Percentiles rank a stretch among this genome's conserved stretches.
Evolutionary conservation across 2,329 filamentous ascomycete species (phyloP).

Genomic region (Alternaria longipes): DNA sequence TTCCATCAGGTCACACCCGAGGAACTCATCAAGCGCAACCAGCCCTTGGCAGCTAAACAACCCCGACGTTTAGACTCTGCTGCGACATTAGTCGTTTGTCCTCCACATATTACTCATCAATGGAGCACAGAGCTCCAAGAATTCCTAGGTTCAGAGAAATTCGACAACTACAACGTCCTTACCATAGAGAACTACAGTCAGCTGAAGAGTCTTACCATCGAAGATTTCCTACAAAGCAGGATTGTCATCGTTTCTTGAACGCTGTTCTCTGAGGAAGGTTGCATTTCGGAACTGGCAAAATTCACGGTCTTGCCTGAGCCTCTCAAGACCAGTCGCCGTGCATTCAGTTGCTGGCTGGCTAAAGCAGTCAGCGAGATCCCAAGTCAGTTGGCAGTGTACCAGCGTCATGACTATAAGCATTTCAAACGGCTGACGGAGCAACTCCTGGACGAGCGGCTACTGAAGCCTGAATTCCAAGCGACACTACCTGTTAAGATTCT

Average conservation of each 20-base stretch:
- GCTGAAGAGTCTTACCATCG: slow-evolving; percentile 55
- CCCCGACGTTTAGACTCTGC: slow-evolving; percentile 55
- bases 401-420: slow-evolving; percentile 36
- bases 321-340: slow-evolving; percentile 53
- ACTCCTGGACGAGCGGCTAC: slow-evolving; percentile 35
- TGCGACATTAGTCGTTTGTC: slow-evolving; percentile 65
- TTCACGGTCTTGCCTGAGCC: slow-evolving; percentile 60
- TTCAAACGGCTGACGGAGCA: slow-evolving; percentile 40
- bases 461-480: slow-evolving; percentile 48
- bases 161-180: slow-evolving; percentile 54
- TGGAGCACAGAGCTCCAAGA: slow-evolving; percentile 66
- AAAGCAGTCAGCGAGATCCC: slow-evolving; percentile 55
- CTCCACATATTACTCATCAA: slow-evolving; percentile 63
- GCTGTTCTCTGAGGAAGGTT: slow-evolving; percentile 58
- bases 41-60: background rate
- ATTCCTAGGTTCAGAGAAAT: slow-evolving; percentile 54
- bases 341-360: slow-evolving; percentile 64
- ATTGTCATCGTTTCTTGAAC: slow-evolving; percentile 66
- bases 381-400: slow-evolving; percentile 52
- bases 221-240: slow-evolving; percentile 56
- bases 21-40: slow-evolving; percentile 27
- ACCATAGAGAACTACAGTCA: slow-evolving; percentile 53
- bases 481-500: slow-evolving; percentile 52
- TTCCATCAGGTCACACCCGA: slow-evolving; percentile 33
- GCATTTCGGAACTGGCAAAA: slow-evolving; percentile 60